Base-by-base conservation (phyloP, 1,284 basidiomycete genomes). In the Ceratobasidium sp. region DNA sequence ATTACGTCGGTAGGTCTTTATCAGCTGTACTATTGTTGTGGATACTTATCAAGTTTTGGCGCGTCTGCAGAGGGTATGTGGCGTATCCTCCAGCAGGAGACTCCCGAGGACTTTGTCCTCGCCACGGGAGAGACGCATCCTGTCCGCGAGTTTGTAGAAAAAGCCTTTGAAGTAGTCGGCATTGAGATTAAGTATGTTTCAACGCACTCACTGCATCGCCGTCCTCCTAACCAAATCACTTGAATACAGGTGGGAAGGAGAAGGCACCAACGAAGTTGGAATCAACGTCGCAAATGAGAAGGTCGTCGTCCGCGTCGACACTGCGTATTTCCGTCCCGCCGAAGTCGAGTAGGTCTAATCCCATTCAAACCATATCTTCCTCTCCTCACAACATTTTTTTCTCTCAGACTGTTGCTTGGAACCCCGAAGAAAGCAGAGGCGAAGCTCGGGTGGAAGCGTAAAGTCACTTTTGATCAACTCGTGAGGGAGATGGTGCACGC, bases 121-220 rank as follows among this genome's bases (percentile, higher is more conserved):
- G 95, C 95, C 0, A 97, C 94, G 0, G 94, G 94, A 44, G 95
- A 97, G 85, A 97, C 94, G 33, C 96, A 97, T 82, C 90, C 89
- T 56, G 95, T 97, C 41, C 90, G 93, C 65, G 94, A 96, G 83
- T 97, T 91, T 79, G 93, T 97, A 76, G 90, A 96, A 81, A 94
- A 93, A 83, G 83, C 95, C 24, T 97, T 97, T 81, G 84, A 79
- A 7, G 84, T 88, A 57, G 87, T 94, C 33, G 90, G 88, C 50
- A 90, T 90, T 53, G 80, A 86, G 59, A 87, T 96, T 79, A 85
- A 86, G 90, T 92, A 78, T 48, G 87, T 83, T 5, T 17, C 33
- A 27, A 44, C n/a, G n/a, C n/a, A n/a, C 33, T 27, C 45, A 29
- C 36, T 24, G 45, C 33, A n/a, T 22, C 19, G 27, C 14, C 63